Evolutionary conservation across 345 rosid species (phyloP).

Genomic region (Leavenworthia alabamica): DNA sequence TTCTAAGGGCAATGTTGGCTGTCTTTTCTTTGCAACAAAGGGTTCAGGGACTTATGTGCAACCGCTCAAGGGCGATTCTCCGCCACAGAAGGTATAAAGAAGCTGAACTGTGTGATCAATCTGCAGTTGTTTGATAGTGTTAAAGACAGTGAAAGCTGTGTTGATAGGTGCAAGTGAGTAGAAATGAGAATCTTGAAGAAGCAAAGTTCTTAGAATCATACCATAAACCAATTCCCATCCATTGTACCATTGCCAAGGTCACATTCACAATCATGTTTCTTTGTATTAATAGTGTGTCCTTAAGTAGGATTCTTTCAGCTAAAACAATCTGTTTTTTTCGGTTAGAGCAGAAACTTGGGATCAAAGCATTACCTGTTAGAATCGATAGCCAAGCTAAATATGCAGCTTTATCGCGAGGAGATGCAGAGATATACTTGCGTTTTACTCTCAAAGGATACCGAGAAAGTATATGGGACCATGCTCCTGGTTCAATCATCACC

Average conservation of each 20-base stretch:
- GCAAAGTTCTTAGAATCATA: slow-evolving; percentile 87
- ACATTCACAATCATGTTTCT: slow-evolving; percentile 12
- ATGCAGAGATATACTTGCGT: slow-evolving; percentile 86
- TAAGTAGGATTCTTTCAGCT: not conserved
- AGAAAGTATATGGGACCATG: slow-evolving; percentile 98
- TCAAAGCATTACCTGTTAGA: slow-evolving; percentile 78
- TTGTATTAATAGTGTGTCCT: not conserved
- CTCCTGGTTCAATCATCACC: slow-evolving; percentile 82
- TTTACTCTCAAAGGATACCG: slow-evolving; percentile 70
- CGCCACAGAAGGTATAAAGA: slow-evolving; percentile 49
- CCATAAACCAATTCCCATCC: slow-evolving; percentile 69
- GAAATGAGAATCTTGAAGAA: slow-evolving; percentile 65
- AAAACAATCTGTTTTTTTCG: not conserved
- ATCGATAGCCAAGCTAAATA: slow-evolving; percentile 96
- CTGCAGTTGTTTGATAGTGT: not conserved
- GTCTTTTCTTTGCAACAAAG: slow-evolving; percentile 69
- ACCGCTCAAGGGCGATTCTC: slow-evolving; percentile 49
- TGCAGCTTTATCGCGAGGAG: slow-evolving; percentile 80
- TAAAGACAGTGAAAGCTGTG: slow-evolving; percentile 8
- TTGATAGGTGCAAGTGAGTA: slow-evolving; percentile 65
- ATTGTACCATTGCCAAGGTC: slow-evolving; percentile 65
- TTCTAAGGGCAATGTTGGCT: slow-evolving; percentile 44
- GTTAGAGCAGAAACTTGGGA: slow-evolving; percentile 67
- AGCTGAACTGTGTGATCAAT: slow-evolving; percentile 7
- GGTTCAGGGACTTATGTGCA: slow-evolving; percentile 77